A percentile compares a stretch with the other conserved stretches of the same genome.
Conservation (phyloP, 225 moss, liverwort and hornwort species). For the Bryum argenteum region DNA sequence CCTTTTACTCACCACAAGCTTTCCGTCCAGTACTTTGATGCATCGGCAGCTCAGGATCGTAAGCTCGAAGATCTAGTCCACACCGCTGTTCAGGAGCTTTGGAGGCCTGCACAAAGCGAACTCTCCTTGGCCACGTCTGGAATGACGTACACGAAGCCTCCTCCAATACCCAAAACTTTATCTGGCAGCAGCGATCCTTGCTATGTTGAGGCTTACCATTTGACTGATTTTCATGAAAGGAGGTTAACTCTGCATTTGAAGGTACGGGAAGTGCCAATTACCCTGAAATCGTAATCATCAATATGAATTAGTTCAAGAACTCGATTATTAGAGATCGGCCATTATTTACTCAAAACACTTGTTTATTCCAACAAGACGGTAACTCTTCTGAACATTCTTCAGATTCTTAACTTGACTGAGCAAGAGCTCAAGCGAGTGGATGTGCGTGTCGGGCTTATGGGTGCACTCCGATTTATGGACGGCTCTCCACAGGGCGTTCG, state of each 20-base stretch:
- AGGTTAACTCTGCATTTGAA: conserved; percentile 88
- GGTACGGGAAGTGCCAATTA: conserved; percentile 43
- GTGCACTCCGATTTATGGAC: conserved; percentile 92
- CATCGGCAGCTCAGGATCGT: conserved; percentile 90
- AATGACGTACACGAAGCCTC: conserved; percentile 62
- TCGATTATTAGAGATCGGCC: not conserved
- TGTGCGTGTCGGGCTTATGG: conserved; percentile 86
- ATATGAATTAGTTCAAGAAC: conserved; percentile 10
- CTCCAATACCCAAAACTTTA: conserved; percentile 65
- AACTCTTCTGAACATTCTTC: conserved; percentile 26
- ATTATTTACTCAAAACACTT: not conserved
- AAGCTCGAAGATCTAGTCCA: conserved; percentile 92
- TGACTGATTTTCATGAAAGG: conserved; percentile 78
- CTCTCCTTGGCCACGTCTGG: conserved; percentile 69
- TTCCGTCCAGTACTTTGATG: conserved; percentile 93
- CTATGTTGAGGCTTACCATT: conserved; percentile 93
- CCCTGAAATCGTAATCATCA: not conserved
- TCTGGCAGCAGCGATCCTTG: conserved; percentile 99
- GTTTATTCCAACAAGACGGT: conserved; percentile 17
- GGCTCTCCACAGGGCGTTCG: conserved; percentile 91
- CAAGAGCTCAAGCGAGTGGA: conserved; percentile 83
- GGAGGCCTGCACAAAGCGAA: conserved; percentile 93
- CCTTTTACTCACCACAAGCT: conserved; percentile 96
- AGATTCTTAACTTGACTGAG: conserved; percentile 90
- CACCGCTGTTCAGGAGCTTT: conserved; percentile 91